Evolutionary conservation across 2,329 filamentous ascomycete species (phyloP), one percentile per base, ranked within the genome.

Genomic region (Orbilia oligospora): DNA sequence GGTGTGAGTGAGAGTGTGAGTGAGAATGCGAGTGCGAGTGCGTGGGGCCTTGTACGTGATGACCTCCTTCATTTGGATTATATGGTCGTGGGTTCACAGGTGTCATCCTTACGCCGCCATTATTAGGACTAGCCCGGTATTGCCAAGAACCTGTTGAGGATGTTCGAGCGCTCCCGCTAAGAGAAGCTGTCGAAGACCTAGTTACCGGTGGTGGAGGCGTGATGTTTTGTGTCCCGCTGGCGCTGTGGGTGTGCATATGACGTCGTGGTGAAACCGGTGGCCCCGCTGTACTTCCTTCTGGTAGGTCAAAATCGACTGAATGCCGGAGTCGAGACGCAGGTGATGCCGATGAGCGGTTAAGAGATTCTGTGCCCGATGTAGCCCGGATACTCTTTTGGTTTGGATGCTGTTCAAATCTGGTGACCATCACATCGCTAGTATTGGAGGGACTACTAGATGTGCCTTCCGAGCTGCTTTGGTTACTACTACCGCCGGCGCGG

Each of bases 131-230:
- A 10, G 76, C 71, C 22, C 71, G 63, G 20, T 78, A 72, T 30
- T 73, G 70, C 76, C 76, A 79, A 5, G 76, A 79, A 5, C 69
- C 65, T 16, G 76, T 79, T 14, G 76, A 79, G 14, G 70, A 75
- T 12, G 70, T 79, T 22, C 55, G 30, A 38, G 48, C 65, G 55
- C 76, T 79, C 1, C 70, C 71, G 16, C 36, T 75, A 16, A 70
- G 76, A n/a, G 76, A 79, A 20, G 76, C 76, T 0, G 76, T 79
- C 6, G 76, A 79, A 16, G 76, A 79, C 49, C 76, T 44, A 22
- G 75, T 72, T 46, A 53, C 66, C 6, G 69, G 76, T 18, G 76
- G 76, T 10, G 71, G 76, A 44, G 76, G 76, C 41, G 76, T 72
- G 22, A 71, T 70, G 18, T 49, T 79, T 41, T 75, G 76, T 38